These are phyloP conservation scores for Schrenkiella parvula DNA, from an alignment of 345 rosid genomes.

Conservation along the genomic window DNA sequence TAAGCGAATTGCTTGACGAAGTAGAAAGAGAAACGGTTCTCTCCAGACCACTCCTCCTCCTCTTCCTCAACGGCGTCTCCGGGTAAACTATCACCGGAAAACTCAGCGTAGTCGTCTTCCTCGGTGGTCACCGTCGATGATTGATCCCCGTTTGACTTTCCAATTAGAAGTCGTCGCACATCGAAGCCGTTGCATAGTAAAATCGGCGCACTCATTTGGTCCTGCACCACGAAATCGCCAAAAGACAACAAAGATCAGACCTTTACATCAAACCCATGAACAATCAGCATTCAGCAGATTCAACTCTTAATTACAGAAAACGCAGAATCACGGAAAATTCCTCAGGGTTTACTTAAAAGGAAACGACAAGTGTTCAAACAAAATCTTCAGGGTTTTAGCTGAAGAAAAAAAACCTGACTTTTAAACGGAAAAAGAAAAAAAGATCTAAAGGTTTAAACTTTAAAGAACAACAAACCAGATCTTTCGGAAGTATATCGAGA, in stretches of 20 bases:
- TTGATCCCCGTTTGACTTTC: constrained; percentile 10
- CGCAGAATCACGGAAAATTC: not conserved
- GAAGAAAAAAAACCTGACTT: not conserved
- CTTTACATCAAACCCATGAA: not conserved
- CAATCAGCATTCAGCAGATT: not conserved
- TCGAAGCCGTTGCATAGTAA: constrained; percentile 17
- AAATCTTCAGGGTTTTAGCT: constrained; percentile 10
- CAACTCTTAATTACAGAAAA: not conserved
- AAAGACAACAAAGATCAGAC: constrained; percentile 1
- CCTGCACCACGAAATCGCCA: not conserved
- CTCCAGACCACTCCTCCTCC: constrained; percentile 72
- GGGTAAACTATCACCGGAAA: constrained; percentile 39
- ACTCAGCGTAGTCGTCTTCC: constrained; percentile 42
- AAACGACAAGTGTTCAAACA: not conserved
- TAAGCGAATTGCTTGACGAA: constrained; percentile 46
- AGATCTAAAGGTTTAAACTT: not conserved
- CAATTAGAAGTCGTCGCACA: not conserved
- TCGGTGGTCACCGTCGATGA: constrained; percentile 31
- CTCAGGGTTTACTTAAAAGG: not conserved
- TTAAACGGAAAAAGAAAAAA: not conserved
- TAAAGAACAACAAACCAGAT: constrained; percentile 1
- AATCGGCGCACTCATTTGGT: constrained; percentile 21
- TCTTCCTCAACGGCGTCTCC: constrained; percentile 52
- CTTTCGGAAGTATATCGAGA: not conserved
- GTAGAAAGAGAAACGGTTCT: constrained; percentile 53